Conservation (phyloP, 108 stramenopile genomes). For the Epithemia pelagica region DNA sequence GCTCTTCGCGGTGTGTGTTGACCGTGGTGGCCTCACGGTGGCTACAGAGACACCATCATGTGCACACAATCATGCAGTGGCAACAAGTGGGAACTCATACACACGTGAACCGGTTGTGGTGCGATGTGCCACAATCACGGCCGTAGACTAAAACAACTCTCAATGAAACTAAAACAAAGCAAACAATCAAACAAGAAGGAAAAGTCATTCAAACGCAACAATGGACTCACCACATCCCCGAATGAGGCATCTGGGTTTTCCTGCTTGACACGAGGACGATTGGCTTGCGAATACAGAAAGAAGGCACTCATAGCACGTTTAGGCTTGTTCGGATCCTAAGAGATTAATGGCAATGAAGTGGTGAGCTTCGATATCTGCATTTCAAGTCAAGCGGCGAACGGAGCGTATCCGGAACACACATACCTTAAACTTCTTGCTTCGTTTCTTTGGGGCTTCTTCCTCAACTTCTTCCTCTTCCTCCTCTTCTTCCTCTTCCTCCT, state of each 20-base stretch:
- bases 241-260: slow-evolving; percentile 70
- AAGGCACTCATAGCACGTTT: slow-evolving; percentile 83
- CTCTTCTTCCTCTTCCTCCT: slow-evolving; percentile 27
- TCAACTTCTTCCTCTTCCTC: slow-evolving; percentile 24
- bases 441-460: slow-evolving; percentile 13
- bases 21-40: slow-evolving; percentile 16
- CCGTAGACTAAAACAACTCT: slow-evolving; percentile 10
- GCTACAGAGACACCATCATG: slow-evolving; percentile 7
- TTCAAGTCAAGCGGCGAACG: not conserved
- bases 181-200: slow-evolving; percentile 9
- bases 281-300: slow-evolving; percentile 75
- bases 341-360: not conserved
- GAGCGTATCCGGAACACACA: not conserved
- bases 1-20: slow-evolving; percentile 7
- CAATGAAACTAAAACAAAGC: slow-evolving; percentile 11
- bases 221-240: slow-evolving; percentile 75
- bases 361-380: not conserved
- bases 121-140: slow-evolving; percentile 15
- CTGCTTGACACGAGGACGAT: slow-evolving; percentile 58
- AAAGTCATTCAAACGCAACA: slow-evolving; percentile 1
- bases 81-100: not conserved
- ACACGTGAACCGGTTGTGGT: not conserved
- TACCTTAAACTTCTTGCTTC: slow-evolving; percentile 14
- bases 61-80: not conserved
- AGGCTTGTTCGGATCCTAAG: slow-evolving; percentile 65